Evolutionary conservation across 805 yeast species (phyloP).

Genomic region (Tanozyma kutaoensis): DNA sequence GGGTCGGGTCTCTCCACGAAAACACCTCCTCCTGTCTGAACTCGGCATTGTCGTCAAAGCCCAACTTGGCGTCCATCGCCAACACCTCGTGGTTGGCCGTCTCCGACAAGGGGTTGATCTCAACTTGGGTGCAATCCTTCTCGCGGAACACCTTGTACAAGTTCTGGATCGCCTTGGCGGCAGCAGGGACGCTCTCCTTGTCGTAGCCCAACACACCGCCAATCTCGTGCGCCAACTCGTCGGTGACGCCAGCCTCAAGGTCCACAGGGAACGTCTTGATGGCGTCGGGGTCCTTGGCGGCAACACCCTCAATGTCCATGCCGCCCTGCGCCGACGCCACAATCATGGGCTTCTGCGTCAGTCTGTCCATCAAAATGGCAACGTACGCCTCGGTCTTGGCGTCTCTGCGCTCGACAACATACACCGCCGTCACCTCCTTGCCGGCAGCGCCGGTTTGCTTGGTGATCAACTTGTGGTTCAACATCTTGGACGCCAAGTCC

Average conservation of each 20-base stretch:
- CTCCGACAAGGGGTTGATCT: constrained; percentile 96
- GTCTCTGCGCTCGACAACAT: constrained; percentile 87
- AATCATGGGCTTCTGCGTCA: constrained; percentile 77
- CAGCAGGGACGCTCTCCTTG: constrained; percentile 63
- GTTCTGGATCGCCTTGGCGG: constrained; percentile 76
- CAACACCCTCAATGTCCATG: constrained; percentile 99
- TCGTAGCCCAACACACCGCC: constrained; percentile 79
- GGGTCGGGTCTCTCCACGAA: constrained; percentile 93
- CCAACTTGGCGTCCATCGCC: constrained; percentile 99
- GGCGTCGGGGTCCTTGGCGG: constrained; percentile 79
- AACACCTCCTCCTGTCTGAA: constrained; percentile 92
- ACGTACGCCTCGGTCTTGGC: constrained; percentile 92
- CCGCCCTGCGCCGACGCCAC: constrained; percentile 98
- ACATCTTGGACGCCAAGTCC: constrained; percentile 79
- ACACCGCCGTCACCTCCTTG: constrained; percentile 92
- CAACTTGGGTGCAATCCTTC: constrained; percentile 94
- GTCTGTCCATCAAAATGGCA: constrained; percentile 91
- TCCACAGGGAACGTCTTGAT: constrained; percentile 80
- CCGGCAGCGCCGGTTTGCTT: constrained; percentile 98
- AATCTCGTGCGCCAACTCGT: constrained; percentile 57
- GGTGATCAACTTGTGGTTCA: constrained; percentile 86
- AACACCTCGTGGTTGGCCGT: constrained; percentile 79
- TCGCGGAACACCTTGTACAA: constrained; percentile 82
- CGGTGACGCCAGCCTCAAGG: constrained; percentile 69
- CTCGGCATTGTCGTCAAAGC: constrained; percentile 92